phyloP scores from a whole-genome alignment of 2,329 filamentous ascomycete species.

The Chrysosporium keratinophilum region DNA sequence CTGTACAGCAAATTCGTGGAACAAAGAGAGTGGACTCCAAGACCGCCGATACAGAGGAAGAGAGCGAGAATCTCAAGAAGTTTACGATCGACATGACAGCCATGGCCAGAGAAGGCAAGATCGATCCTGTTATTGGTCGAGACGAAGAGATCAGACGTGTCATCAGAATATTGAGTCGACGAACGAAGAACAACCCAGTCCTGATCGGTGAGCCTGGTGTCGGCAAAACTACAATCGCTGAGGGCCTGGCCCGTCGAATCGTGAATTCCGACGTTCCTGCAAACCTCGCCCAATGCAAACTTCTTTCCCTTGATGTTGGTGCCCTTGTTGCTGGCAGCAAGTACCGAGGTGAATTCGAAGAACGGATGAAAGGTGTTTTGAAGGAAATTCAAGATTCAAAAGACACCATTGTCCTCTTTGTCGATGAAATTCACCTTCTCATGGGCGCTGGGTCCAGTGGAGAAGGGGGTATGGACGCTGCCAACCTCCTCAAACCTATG shows the following conservation, averaged over 20 bases:
- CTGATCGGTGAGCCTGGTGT: conserved; percentile 97
- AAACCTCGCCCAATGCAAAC: conserved; percentile 83
- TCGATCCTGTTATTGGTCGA: conserved; percentile 91
- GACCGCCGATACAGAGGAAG: conserved; percentile 80
- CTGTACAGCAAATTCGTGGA: conserved; percentile 83
- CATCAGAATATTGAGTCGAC: conserved; percentile 78
- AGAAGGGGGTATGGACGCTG: conserved; percentile 96
- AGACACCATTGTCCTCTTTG: conserved; percentile 94
- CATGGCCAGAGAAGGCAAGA: conserved; percentile 92
- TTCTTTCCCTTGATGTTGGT: conserved; percentile 91
- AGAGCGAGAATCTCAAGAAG: conserved; percentile 92
- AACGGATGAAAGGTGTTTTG: conserved; percentile 96
- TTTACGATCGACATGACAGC: conserved; percentile 98
- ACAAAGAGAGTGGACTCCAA: conserved; percentile 92
- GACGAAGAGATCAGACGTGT: conserved; percentile 93
- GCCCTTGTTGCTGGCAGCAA: conserved; percentile 94
- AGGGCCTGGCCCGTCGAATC: conserved; percentile 88
- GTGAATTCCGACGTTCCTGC: conserved; percentile 95
- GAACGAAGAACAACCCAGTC: conserved; percentile 98
- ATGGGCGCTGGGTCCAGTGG: conserved; percentile 95
- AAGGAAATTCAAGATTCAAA: conserved; percentile 94
- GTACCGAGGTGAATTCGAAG: conserved; percentile 96
- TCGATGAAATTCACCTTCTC: conserved; percentile 95
- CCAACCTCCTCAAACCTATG: conserved; percentile 97
- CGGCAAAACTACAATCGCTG: conserved; percentile 95